Base-by-base conservation (phyloP, 306 rosid genomes). In the Prunus mume region DNA sequence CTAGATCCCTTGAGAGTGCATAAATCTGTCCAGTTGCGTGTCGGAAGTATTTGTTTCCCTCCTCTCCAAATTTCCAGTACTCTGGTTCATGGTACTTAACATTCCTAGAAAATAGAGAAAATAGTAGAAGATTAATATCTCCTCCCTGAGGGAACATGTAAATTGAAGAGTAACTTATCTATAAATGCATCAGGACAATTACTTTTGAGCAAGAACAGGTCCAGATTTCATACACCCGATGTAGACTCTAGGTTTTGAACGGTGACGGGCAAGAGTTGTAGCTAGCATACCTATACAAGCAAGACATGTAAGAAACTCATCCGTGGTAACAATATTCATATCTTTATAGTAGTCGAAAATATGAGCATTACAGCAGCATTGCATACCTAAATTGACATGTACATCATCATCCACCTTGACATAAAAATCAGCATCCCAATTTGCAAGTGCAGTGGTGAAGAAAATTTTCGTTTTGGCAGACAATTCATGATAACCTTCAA, bases 201-300 rank as follows among this genome's bases (percentile, higher is more conserved):
- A 96, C 99, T 82, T 92, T 82, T 89, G 86, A 52, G 97, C 83
- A 73, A 96, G 93, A 75, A 96, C 99, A 12, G 98, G 97, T 74
- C 99, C 98, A 75, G 99, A 96, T 87, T 96, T 96, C 99, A 96
- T 96, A 75, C 99, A 96, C 28, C 99, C 99, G 27, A 96, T 89
- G 76, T 95, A 95, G 61, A 95, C 97, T 75, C 97, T 89, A 10
- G 99, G 99, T 83, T 92, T 95, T 70, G 98, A 86, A 30, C 90
- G 91, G 80, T 96, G 97, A 58, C 86, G 89, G 50, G 91, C 90
- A 78, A 96, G 96, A 75, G 96, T 96, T 55, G 98, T 74, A 55
- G 91, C 98, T 38, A 96, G 79, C 87, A 88, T 96, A 85, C 99
- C 99, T 96, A 77, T 28, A 43, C 11, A 54, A 79, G 61, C 41